Evolutionary conservation across 1,139 yeast genomes (phyloP), one percentile per base, ranked within the genome.

Genomic region (Hyphopichia wangnamkhiaoensis): DNA sequence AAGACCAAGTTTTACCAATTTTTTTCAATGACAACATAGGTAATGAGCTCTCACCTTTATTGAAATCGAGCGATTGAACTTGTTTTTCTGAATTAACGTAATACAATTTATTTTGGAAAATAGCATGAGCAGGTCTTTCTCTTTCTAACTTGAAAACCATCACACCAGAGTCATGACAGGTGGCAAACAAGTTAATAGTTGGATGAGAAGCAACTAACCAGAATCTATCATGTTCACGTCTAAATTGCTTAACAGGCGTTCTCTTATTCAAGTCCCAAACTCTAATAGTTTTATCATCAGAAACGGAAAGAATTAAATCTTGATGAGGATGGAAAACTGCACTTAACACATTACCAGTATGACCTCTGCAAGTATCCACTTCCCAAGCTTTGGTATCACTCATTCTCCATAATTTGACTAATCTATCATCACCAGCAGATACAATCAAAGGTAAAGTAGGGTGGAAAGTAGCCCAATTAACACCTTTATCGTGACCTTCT

Each of bases 361-460:
- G 99, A 39, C 98, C 98, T 57, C 98, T 80, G 65, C 97, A 93
- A 32, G 98, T 89, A 59, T 94, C 99, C 39, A 94, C 95, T 64
- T 94, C 98, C 98, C 98, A 94, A 24, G 98, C 98, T 66, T 91
- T 90, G 28, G 95, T 84, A 54, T 94, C 97, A 56, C 91, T 84
- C 97, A 91, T 90, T 65, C 98, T 80, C 98, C 98, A 94, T 51
- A 94, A 74, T 65, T 93, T 93, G 40, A 94, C 88, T 48, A 93
- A 82, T 51, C 98, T 80, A 62, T 94, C 98, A 61, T 94, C 99
- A 60, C 96, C 95, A 53, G 94, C 96, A 23, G 97, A 89, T 12
- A 91, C 95, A 61, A 94, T 90, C 55, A 93, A 76, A 6, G 98
- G 98, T 58, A 90, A 74, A 16, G 95, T 90, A 35, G 98, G 98